Percentiles rank a stretch among this genome's conserved stretches.
phyloP scores from a whole-genome alignment of 768 basidiomycete species.

The Trametes meyenii region DNA sequence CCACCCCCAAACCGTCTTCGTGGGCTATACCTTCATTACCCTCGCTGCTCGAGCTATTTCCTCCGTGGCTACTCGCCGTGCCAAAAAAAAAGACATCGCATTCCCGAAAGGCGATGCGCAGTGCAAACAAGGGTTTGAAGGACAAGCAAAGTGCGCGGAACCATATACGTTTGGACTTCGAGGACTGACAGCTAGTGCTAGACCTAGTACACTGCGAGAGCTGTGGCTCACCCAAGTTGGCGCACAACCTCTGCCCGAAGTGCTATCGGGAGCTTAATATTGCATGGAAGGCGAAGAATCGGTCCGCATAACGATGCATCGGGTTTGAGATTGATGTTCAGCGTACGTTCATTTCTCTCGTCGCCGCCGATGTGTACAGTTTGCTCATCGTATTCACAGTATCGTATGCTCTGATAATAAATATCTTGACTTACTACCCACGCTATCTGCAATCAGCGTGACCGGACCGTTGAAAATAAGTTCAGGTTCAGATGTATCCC shows the following conservation, averaged over 20 bases:
- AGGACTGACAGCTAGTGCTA: constrained; percentile 36
- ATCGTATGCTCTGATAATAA: constrained; percentile 4
- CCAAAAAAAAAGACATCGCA: constrained; percentile 95
- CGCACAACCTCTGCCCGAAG: constrained; percentile 82
- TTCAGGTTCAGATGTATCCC: too few species aligned
- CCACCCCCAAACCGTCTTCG: constrained; percentile 34
- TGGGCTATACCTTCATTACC: constrained; percentile 46
- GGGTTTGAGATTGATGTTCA: neutral
- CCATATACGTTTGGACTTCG: neutral
- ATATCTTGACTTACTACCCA: neutral
- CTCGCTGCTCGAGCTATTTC: constrained; percentile 73
- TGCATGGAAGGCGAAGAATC: constrained; percentile 54
- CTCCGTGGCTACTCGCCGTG: constrained; percentile 86
- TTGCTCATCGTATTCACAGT: neutral
- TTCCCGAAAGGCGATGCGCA: constrained; percentile 92
- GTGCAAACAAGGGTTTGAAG: constrained; percentile 91
- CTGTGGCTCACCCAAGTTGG: constrained; percentile 86
- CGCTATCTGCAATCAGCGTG: neutral
- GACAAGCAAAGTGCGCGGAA: constrained; percentile 80
- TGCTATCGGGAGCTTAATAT: constrained; percentile 77
- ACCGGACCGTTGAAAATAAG: too few species aligned
- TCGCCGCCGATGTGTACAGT: too few species aligned
- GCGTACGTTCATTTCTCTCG: neutral
- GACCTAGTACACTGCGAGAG: constrained; percentile 91
- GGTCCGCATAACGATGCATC: neutral